Percentiles rank a stretch among this genome's conserved stretches.
Conservation (phyloP, 2,329 filamentous ascomycete species). For the Colletotrichum godetiae region DNA sequence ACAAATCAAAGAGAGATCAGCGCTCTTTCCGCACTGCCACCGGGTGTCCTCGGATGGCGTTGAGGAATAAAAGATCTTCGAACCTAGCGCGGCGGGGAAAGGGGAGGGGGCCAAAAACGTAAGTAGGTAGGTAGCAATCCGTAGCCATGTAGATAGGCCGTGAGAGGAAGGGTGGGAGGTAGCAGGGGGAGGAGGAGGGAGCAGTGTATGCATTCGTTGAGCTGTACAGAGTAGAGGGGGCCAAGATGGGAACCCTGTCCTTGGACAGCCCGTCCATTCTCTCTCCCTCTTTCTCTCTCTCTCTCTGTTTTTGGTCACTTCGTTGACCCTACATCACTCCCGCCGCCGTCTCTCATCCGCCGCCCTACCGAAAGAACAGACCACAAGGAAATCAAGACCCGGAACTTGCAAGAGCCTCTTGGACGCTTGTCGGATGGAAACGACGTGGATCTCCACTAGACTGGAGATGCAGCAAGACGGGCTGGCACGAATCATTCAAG, state of each 20-base stretch:
- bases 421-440: not conserved
- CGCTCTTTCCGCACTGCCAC: slow-evolving; percentile 16
- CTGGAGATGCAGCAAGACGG: slow-evolving; percentile 5
- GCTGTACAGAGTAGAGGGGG: not conserved
- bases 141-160: not conserved
- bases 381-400: not conserved
- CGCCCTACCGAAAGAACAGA: not conserved
- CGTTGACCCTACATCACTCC: not conserved
- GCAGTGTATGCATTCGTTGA: too few species aligned
- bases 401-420: not conserved
- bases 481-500: slow-evolving; percentile 22
- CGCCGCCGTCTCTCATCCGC: slow-evolving; percentile 15
- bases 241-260: slow-evolving; percentile 10
- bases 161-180: not conserved
- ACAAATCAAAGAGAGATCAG: not conserved
- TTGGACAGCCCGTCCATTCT: not conserved
- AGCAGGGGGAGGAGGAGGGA: not conserved
- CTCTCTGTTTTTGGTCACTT: not conserved
- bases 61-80: slow-evolving; percentile 24
- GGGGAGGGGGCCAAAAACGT: not conserved
- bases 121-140: not conserved
- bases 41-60: slow-evolving; percentile 10
- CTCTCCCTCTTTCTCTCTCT: not conserved
- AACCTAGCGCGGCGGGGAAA: slow-evolving; percentile 29
- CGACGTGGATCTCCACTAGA: not conserved